These are phyloP conservation scores for Plasmodium malariae DNA, from an alignment of 169 alveolate genomes.

Conservation along the genomic window DNA sequence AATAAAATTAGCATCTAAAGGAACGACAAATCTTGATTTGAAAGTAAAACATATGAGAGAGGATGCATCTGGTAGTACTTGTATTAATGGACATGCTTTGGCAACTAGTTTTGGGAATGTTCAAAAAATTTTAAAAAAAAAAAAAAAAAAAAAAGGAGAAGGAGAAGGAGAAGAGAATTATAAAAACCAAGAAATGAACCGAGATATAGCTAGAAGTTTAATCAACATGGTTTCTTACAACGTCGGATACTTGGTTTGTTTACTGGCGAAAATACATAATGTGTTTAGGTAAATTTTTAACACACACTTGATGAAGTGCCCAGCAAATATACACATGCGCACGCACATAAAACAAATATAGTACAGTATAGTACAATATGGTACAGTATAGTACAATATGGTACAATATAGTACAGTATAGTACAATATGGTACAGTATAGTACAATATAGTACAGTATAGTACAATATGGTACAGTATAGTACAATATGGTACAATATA, in stretches of 20 bases:
- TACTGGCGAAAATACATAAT: slow-evolving; percentile 87
- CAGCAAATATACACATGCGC: not conserved
- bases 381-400: too few species aligned
- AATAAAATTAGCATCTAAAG: slow-evolving; percentile 86
- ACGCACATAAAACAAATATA: not conserved
- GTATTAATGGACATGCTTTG: slow-evolving; percentile 83
- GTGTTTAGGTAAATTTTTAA: slow-evolving; percentile 79
- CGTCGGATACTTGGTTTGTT: slow-evolving; percentile 90
- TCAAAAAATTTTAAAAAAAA: slow-evolving; percentile 50
- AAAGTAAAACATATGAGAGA: slow-evolving; percentile 79
- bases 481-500: too few species aligned
- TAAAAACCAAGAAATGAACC: slow-evolving; percentile 74
- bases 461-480: too few species aligned
- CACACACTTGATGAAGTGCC: not conserved
- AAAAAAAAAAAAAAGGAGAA: not conserved
- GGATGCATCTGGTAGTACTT: slow-evolving; percentile 81
- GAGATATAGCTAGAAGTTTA: slow-evolving; percentile 89
- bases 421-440: too few species aligned
- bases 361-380: too few species aligned
- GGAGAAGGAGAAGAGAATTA: slow-evolving; percentile 15
- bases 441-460: too few species aligned
- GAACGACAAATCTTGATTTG: slow-evolving; percentile 82
- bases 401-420: too few species aligned
- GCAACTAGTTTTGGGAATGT: slow-evolving; percentile 88
- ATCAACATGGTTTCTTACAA: slow-evolving; percentile 91